Evolutionary conservation across 2,329 filamentous ascomycete species (phyloP), one percentile per base, ranked within the genome.

Genomic region (Calonectria leucothoes): DNA sequence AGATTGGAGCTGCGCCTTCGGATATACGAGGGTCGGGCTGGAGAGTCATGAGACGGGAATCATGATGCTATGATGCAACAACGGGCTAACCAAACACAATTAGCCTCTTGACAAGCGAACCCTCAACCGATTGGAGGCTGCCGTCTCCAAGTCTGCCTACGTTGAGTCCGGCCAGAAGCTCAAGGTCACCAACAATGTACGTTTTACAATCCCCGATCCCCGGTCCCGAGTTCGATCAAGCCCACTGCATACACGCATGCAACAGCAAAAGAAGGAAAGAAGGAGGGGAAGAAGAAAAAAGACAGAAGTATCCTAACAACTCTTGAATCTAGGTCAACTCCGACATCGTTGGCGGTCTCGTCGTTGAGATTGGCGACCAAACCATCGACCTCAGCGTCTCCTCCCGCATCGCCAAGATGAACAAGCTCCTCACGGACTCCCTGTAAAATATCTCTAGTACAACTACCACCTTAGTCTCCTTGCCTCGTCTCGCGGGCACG

Each of bases 361-460:
- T 99, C 79, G 96, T 99, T 83, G 96, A 98, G 89, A 94, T 98
- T 81, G 96, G 96, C 83, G 96, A 98, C 91, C 94, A 96, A 84
- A 98, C 96, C 86, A 98, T 99, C 84, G 97, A 99, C 88, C 94
- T 98, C 81, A 97, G 94, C 87, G 96, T 99, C 83, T 96, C 96
- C 64, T 90, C 94, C 85, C 97, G 96, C 91, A 94, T 99, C 87
- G 91, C 94, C 86, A 98, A 95, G 93, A 95, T 99, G 92, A 99
- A 99, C 95, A 99, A 98, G 94, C 93, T 98, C 86, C 94, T 99
- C 85, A 96, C 91, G 81, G 97, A 99, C 88, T 91, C 94, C 87
- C 90, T 99, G 94, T 99, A 98, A 94, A 95, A 77, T 69, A 72
- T 76, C 67, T 71, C 69, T 77, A 79, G 72, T 78, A 75, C 76